Evolutionary conservation across 495 filamentous ascomycete species (phyloP).

Genomic region (Aspergillus cristatus): DNA sequence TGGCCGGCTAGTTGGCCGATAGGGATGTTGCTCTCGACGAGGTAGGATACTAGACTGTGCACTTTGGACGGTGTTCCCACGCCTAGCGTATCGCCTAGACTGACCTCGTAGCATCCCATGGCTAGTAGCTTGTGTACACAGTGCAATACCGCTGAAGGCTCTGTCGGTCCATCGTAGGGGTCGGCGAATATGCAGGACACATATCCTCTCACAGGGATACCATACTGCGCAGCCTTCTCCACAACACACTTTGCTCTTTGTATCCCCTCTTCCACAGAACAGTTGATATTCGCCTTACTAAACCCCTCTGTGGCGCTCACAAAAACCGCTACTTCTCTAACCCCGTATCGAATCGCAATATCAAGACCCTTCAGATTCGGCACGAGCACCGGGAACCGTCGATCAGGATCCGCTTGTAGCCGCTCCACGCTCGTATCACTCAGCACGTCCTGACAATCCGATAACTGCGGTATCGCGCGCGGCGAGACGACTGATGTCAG

Average conservation of each 20-base stretch:
- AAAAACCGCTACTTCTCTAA: conserved; percentile 34
- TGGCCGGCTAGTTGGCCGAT: conserved; percentile 28
- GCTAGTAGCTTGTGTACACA: conserved; percentile 23
- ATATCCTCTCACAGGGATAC: conserved; percentile 33
- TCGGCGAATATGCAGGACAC: conserved; percentile 37
- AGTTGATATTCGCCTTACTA: conserved; percentile 37
- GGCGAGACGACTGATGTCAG: conserved; percentile 37
- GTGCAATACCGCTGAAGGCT: conserved; percentile 21
- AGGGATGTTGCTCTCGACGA: conserved; percentile 18
- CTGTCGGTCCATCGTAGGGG: conserved; percentile 28
- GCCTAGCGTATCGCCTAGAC: conserved; percentile 36
- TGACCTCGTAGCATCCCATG: conserved; percentile 36
- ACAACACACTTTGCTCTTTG: conserved; percentile 18
- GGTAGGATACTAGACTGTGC: conserved; percentile 17
- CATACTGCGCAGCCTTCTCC: conserved; percentile 8
- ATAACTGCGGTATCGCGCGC: conserved; percentile 31
- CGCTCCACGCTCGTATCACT: conserved; percentile 2
- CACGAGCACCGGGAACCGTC: conserved; percentile 28
- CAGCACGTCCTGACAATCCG: conserved; percentile 30
- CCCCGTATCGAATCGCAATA: conserved; percentile 18
- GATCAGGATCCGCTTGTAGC: neutral
- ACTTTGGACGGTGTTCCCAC: conserved; percentile 26
- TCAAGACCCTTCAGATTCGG: conserved; percentile 35
- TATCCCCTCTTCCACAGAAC: conserved; percentile 24
- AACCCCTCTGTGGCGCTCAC: conserved; percentile 35